Percentiles rank a stretch among this genome's conserved stretches.
These are phyloP conservation scores for Talaromyces ruber DNA, from an alignment of 495 filamentous ascomycete species.

Conservation along the genomic window DNA sequence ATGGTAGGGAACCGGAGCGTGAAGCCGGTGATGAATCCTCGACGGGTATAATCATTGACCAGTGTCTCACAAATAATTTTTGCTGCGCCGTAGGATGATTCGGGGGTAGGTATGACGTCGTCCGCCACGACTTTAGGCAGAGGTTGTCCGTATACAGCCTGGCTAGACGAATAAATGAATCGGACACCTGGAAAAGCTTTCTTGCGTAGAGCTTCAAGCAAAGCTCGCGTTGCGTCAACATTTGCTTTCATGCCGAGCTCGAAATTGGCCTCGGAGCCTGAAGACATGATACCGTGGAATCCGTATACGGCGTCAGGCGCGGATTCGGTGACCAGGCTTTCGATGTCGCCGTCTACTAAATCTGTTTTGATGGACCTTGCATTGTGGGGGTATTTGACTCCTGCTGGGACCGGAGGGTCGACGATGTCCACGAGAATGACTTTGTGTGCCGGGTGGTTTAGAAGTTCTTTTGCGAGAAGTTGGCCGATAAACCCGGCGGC, in stretches of 20 bases:
- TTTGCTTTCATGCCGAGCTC: constrained; percentile 64
- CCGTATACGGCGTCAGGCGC: constrained; percentile 58
- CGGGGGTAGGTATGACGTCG: constrained; percentile 52
- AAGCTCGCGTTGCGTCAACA: constrained; percentile 54
- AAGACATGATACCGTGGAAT: constrained; percentile 79
- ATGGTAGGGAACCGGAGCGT: constrained; percentile 65
- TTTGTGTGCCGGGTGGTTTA: constrained; percentile 45
- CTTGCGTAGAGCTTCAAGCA: constrained; percentile 49
- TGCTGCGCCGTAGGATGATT: constrained; percentile 64
- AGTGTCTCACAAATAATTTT: constrained; percentile 66
- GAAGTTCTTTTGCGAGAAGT: constrained; percentile 50
- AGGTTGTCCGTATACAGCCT: constrained; percentile 50
- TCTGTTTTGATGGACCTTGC: constrained; percentile 47
- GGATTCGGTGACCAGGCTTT: constrained; percentile 35
- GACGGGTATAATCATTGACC: constrained; percentile 63
- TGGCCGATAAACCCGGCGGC: constrained; percentile 63
- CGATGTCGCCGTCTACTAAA: constrained; percentile 38
- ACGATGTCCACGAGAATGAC: constrained; percentile 55
- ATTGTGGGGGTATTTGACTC: constrained; percentile 44
- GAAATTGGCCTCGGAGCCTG: constrained; percentile 62
- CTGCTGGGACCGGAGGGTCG: constrained; percentile 43
- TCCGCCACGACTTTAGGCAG: constrained; percentile 43
- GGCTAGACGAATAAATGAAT: constrained; percentile 52
- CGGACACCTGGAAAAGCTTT: constrained; percentile 45
- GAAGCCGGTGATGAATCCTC: constrained; percentile 55